Evolutionary conservation across 768 basidiomycete species (phyloP), one percentile per base, ranked within the genome.

Genomic region (Naganishia randhawae): DNA sequence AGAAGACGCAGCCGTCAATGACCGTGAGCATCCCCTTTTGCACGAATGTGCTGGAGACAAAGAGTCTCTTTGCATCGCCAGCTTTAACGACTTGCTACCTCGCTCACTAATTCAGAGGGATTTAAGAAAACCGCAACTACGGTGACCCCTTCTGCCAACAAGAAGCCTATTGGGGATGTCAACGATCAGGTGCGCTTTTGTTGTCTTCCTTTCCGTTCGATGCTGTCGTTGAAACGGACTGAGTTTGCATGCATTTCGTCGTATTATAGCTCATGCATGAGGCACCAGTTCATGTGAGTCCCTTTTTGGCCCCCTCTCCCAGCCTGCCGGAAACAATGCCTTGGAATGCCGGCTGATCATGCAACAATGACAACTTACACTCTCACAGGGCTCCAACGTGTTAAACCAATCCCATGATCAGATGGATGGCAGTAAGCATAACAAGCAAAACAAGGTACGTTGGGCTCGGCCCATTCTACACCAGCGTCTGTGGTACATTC

Each of bases 71-170:
- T 32, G 13, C 42, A n/a, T n/a, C n/a, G n/a, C n/a, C n/a, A n/a
- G n/a, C n/a, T n/a, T n/a, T 31, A 16, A 25, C 29, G 13, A 17
- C 27, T 6, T 9, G 32, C 41, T 50, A 8, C 22, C 33, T 42
- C 48, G 10, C 29, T 42, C 2, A 14, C 25, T 48, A 14, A 45
- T 45, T 39, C 53, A 68, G 67, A 68, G 67, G 62, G 50, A 14
- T 68, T 63, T 61, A 68, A 68, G 67, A 68, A 68, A 50, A 68
- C 67, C 10, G 61, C 51, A 29, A 51, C 57, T n/a, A 68, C 67
- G 22, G 25, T 35, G 8, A 53, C 50, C 17, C 67, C 67, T 29
- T 68, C 67, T 7, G 67, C 61, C n/a, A 41, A 68, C 61, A 68
- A 68, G 67, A 25, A 63, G 22, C 61, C 62, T 14, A 41, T 63